Conservation (phyloP, 441 rosid genomes). For the Lepidium campestre region DNA sequence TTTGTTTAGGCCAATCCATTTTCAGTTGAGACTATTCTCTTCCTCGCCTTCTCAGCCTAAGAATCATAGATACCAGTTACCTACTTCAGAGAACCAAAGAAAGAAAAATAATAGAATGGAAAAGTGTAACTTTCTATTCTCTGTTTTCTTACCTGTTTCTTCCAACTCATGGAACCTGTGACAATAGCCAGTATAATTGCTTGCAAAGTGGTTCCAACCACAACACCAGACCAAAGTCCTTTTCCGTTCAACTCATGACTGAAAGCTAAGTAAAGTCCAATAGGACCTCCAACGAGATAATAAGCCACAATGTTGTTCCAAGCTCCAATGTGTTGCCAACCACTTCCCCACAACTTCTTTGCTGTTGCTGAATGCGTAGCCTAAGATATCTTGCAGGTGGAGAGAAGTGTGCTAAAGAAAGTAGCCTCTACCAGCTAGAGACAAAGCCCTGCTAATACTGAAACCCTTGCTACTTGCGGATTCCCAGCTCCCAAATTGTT, state of each 20-base stretch:
- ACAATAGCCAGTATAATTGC: conserved; percentile 28
- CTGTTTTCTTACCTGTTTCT: conserved; percentile 33
- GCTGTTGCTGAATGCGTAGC: conserved; percentile 46
- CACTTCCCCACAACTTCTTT: conserved; percentile 51
- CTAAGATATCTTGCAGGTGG: conserved; percentile 32
- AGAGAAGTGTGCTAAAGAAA: conserved; percentile 30
- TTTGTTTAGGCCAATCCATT: background rate
- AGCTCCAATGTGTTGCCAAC: conserved; percentile 50
- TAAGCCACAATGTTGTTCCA: conserved; percentile 35
- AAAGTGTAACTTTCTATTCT: background rate
- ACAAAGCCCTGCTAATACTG: conserved; percentile 31
- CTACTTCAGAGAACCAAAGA: background rate
- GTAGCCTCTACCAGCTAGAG: conserved; percentile 28
- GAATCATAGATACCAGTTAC: background rate
- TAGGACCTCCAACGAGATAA: conserved; percentile 43
- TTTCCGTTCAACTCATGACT: conserved; percentile 27
- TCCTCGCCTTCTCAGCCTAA: conserved; percentile 43
- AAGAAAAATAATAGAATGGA: background rate
- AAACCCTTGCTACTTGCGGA: conserved; percentile 31
- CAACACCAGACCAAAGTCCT: conserved; percentile 50
- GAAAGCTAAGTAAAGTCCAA: conserved; percentile 35
- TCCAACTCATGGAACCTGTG: conserved; percentile 38
- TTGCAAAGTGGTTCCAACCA: conserved; percentile 38
- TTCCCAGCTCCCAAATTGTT: conserved; percentile 54
- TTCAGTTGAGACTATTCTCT: conserved; percentile 27